A percentile compares a stretch with the other conserved stretches of the same genome.
These are phyloP conservation scores for Pythium insidiosum DNA, from an alignment of 352 stramenopile species.

Conservation along the genomic window DNA sequence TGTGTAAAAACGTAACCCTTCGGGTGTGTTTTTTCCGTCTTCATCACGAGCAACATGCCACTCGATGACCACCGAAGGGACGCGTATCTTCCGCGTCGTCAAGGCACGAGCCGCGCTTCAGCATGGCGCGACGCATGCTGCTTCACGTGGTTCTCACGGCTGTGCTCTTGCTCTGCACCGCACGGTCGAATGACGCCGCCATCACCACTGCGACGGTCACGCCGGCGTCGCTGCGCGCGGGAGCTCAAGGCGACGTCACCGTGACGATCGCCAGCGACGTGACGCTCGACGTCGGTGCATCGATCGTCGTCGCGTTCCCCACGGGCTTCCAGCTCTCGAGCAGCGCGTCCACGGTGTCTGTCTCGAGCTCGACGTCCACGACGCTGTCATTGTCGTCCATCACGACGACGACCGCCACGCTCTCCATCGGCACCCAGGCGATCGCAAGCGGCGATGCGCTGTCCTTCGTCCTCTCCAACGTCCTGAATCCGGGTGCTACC, in stretches of 20 bases:
- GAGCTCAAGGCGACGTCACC: slow-evolving; percentile 9
- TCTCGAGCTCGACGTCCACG: slow-evolving; percentile 10
- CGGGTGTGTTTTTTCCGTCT: no score
- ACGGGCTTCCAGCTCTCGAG: slow-evolving; percentile 19
- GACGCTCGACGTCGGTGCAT: slow-evolving; percentile 15
- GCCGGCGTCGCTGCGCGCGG: slow-evolving; percentile 16
- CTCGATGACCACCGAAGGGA: no score
- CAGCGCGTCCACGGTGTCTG: slow-evolving; percentile 2
- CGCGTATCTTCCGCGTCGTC: no score
- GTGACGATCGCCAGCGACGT: slow-evolving; percentile 21
- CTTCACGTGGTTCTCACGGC: neutral
- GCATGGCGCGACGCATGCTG: no score
- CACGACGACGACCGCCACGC: slow-evolving; percentile 14
- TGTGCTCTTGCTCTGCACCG: neutral
- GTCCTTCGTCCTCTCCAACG: slow-evolving; percentile 17
- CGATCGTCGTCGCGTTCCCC: slow-evolving; percentile 23
- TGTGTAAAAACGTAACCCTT: no score
- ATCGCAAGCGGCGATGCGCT: slow-evolving; percentile 18
- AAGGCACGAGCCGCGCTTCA: no score
- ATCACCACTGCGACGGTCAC: slow-evolving; percentile 17
- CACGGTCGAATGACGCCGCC: slow-evolving; percentile 3
- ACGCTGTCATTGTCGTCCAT: slow-evolving; percentile 19
- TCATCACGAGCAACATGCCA: no score
- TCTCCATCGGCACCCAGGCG: slow-evolving; percentile 8
- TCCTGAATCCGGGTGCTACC: slow-evolving; percentile 24